Percentiles rank a stretch among this genome's conserved stretches.
Conservation (phyloP, 495 filamentous ascomycete species). For the Aspergillus bridgeri region DNA sequence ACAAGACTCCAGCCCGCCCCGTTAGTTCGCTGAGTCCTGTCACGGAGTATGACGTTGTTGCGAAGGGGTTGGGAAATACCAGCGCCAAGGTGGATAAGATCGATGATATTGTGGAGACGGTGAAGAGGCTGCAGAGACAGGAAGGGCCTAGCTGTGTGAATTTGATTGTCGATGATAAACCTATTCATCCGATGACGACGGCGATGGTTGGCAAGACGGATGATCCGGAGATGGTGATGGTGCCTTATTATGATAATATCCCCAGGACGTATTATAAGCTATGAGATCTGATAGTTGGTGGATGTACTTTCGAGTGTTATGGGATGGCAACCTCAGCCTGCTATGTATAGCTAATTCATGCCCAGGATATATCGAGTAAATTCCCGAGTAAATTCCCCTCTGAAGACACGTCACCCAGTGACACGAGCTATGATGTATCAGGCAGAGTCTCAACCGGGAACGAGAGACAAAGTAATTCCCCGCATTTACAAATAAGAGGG, state of each 20-base stretch:
- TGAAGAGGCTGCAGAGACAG: slow-evolving; percentile 10
- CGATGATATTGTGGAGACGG: slow-evolving; percentile 14
- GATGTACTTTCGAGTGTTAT: background rate
- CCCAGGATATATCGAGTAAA: background rate
- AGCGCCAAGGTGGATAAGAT: slow-evolving; percentile 12
- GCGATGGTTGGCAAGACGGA: slow-evolving; percentile 26
- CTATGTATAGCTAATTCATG: too few species aligned
- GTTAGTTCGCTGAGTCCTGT: slow-evolving; percentile 21
- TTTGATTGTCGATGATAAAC: slow-evolving; percentile 26
- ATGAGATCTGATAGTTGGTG: background rate
- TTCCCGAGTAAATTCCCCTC: background rate
- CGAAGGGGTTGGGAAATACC: slow-evolving; percentile 21
- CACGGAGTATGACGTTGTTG: slow-evolving; percentile 25
- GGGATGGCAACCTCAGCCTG: too few species aligned
- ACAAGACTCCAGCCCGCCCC: slow-evolving; percentile 12
- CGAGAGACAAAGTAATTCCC: background rate
- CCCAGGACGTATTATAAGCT: slow-evolving; percentile 21
- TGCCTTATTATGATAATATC: slow-evolving; percentile 31
- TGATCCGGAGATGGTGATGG: slow-evolving; percentile 19
- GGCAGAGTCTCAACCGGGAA: background rate
- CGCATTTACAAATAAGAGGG: background rate
- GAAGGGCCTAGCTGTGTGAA: slow-evolving; percentile 22
- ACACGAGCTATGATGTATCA: background rate
- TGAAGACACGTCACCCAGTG: background rate
- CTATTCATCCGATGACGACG: slow-evolving; percentile 26